Conservation (phyloP, 345 rosid genomes). For the Euphorbia tirucalli region DNA sequence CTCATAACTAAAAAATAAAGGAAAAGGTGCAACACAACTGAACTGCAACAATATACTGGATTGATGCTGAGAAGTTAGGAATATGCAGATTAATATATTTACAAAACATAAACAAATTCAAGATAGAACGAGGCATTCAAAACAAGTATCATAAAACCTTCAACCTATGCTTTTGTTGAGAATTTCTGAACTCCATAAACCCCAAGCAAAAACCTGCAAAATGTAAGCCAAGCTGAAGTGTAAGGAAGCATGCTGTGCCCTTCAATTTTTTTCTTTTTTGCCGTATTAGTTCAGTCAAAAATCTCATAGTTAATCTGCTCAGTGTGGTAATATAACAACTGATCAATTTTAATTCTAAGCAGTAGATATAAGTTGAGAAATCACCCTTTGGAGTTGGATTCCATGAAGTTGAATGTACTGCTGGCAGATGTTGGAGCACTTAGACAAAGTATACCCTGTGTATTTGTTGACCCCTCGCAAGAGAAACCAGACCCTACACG, state of each 20-base stretch:
- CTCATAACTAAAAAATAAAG: not conserved
- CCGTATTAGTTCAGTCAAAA: not conserved
- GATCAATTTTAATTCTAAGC: not conserved
- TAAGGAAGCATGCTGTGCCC: not conserved
- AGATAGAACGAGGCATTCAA: not conserved
- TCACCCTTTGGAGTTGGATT: slow-evolving; percentile 36
- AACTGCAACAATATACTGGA: not conserved
- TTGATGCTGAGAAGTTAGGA: not conserved
- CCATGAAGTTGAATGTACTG: slow-evolving; percentile 30
- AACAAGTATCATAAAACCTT: slow-evolving; percentile 35
- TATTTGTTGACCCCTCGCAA: not conserved
- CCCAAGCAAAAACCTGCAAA: slow-evolving; percentile 32
- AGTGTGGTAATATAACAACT: not conserved
- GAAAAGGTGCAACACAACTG: too few relatives aligned
- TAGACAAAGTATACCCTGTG: slow-evolving; percentile 8
- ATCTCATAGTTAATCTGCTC: not conserved
- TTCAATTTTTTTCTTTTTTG: too few relatives aligned
- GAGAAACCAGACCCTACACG: slow-evolving; percentile 7
- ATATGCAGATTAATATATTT: not conserved
- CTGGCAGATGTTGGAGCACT: slow-evolving; percentile 36
- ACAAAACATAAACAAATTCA: not conserved
- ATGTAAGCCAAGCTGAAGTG: slow-evolving; percentile 15
- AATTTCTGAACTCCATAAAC: slow-evolving; percentile 25
- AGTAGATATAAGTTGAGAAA: not conserved
- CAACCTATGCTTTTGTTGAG: slow-evolving; percentile 27